Conservation (phyloP, 1,284 basidiomycete genomes). For the Pascua sp. region DNA sequence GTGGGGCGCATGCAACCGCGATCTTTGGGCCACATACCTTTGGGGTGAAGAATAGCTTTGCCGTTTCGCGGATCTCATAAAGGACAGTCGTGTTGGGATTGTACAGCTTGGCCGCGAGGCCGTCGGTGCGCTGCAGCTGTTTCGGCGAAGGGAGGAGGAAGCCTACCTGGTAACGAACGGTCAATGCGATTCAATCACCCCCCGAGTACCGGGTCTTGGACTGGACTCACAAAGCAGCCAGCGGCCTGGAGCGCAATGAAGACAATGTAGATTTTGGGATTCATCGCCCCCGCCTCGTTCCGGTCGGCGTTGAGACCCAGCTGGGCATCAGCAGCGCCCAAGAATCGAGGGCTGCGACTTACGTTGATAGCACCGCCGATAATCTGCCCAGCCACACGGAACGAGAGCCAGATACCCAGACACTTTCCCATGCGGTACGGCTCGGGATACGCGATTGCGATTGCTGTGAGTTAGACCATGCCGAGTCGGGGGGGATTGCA, state of each 20-base stretch:
- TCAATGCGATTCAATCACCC: slow-evolving; percentile 18
- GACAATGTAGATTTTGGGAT: slow-evolving; percentile 20
- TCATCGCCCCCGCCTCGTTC: slow-evolving; percentile 7
- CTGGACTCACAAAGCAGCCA: slow-evolving; percentile 12
- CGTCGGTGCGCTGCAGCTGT: slow-evolving; percentile 7
- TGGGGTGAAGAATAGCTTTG: neutral
- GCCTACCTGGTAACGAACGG: neutral
- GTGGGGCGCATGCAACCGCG: neutral
- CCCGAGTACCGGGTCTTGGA: slow-evolving; percentile 29
- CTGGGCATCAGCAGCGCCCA: too few relatives aligned
- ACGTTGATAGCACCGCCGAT: slow-evolving; percentile 39
- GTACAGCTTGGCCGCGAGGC: slow-evolving; percentile 1
- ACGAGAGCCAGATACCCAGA: slow-evolving; percentile 36
- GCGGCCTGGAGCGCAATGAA: slow-evolving; percentile 39
- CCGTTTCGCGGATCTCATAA: neutral
- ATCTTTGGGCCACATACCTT: too few relatives aligned
- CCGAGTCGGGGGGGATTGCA: too few relatives aligned
- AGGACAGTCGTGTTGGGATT: neutral
- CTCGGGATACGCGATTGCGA: slow-evolving; percentile 35
- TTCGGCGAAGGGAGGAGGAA: slow-evolving; percentile 11
- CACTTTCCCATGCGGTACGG: slow-evolving; percentile 31
- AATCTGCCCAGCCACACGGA: slow-evolving; percentile 35
- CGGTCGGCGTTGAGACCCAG: slow-evolving; percentile 33
- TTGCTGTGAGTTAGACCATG: slow-evolving; percentile 17
- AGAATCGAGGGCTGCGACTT: neutral